Evolutionary conservation across 2,329 filamentous ascomycete genomes (phyloP).

Genomic region (Corynespora cassiicola): DNA sequence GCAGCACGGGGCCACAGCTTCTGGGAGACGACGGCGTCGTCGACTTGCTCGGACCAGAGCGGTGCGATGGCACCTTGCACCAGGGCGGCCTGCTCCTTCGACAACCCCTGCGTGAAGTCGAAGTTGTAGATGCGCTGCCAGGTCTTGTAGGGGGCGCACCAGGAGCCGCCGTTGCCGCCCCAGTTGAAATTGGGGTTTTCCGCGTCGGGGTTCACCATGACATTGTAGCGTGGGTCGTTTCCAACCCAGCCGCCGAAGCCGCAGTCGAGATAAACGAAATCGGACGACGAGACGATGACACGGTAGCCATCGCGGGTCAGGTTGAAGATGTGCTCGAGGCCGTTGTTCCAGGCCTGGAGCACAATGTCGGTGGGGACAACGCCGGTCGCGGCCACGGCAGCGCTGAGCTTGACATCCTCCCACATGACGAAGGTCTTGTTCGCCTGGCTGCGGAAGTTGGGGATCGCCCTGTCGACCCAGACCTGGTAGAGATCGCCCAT

Average conservation of each 20-base stretch:
- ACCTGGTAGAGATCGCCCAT: slow-evolving; percentile 61
- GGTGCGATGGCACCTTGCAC: slow-evolving; percentile 62
- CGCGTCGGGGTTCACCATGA: slow-evolving; percentile 58
- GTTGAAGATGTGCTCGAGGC: slow-evolving; percentile 58
- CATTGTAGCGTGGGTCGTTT: slow-evolving; percentile 65
- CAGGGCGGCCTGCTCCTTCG: slow-evolving; percentile 54
- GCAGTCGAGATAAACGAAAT: slow-evolving; percentile 65
- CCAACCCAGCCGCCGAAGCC: slow-evolving; percentile 60
- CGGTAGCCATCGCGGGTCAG: slow-evolving; percentile 59
- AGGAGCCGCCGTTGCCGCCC: slow-evolving; percentile 60
- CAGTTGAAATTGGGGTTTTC: slow-evolving; percentile 60
- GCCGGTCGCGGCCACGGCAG: slow-evolving; percentile 51
- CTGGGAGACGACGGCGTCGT: slow-evolving; percentile 57
- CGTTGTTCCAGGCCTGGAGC: slow-evolving; percentile 64
- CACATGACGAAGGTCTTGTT: slow-evolving; percentile 64
- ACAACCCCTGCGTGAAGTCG: slow-evolving; percentile 61
- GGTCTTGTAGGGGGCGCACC: slow-evolving; percentile 66
- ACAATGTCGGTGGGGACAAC: slow-evolving; percentile 59
- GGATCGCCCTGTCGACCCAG: slow-evolving; percentile 61
- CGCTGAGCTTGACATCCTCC: slow-evolving; percentile 59
- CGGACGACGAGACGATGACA: slow-evolving; percentile 62
- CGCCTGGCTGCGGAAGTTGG: slow-evolving; percentile 55
- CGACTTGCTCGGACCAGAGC: slow-evolving; percentile 62
- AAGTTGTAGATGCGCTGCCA: slow-evolving; percentile 68
- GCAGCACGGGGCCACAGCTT: slow-evolving; percentile 65